Conservation (phyloP, 2,329 filamentous ascomycete species). For the Fusarium chlamydosporum region DNA sequence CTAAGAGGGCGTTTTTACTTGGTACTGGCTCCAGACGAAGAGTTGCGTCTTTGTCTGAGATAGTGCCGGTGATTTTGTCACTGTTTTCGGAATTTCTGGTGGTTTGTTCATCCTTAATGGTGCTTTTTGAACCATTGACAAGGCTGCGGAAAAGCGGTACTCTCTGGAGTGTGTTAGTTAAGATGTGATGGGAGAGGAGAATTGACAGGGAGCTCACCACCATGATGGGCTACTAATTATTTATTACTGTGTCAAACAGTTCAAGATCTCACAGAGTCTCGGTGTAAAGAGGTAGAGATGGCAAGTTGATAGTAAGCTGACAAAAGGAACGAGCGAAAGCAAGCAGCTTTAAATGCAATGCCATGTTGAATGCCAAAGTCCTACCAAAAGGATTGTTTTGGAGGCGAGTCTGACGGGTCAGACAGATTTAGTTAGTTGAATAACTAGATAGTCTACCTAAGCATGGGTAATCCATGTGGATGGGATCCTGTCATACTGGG, state of each 20-base stretch:
- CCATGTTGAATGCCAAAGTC: neutral
- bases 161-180: conserved; percentile 33
- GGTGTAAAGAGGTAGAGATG: neutral
- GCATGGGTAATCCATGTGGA: neutral
- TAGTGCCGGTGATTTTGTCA: neutral
- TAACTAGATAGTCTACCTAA: no score
- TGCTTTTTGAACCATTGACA: conserved; percentile 2
- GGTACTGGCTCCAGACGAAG: conserved; percentile 60
- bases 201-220: conserved; percentile 6
- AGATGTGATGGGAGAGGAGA: no score
- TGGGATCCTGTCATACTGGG: neutral
- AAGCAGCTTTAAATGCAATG: conserved; percentile 22
- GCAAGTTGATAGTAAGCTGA: conserved; percentile 4
- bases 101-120: neutral
- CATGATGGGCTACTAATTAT: conserved; percentile 28
- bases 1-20: conserved; percentile 58
- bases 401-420: conserved; percentile 4
- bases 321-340: neutral
- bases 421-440: conserved; percentile 1
- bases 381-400: conserved; percentile 1
- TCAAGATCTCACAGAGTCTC: neutral
- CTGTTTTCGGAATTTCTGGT: conserved; percentile 7
- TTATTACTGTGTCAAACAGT: conserved; percentile 2
- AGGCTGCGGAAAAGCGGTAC: conserved; percentile 34
- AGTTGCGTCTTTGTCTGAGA: conserved; percentile 32